A percentile compares a stretch with the other conserved stretches of the same genome.
Conservation (phyloP, 371 early-diverging fungal species). For the Apophysomyces sp. region DNA sequence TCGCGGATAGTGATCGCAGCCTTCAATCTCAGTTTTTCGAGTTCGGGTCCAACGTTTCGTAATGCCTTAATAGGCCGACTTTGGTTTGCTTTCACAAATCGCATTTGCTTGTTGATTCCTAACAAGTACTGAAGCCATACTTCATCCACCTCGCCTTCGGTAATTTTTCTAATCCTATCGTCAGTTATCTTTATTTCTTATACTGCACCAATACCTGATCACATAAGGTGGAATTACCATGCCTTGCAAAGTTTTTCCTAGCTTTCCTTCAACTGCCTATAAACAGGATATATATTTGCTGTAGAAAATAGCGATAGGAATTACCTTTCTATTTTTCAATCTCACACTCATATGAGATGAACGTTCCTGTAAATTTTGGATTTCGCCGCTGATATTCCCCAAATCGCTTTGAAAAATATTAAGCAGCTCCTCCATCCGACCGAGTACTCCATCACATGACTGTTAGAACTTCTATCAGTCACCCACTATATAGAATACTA, state of each 20-base stretch:
- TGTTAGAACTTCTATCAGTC: slow-evolving; percentile 7
- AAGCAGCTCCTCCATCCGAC: slow-evolving; percentile 84
- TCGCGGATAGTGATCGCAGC: slow-evolving; percentile 84
- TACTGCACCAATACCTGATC: slow-evolving; percentile 58
- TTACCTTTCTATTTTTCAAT: slow-evolving; percentile 80
- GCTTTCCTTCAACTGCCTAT: slow-evolving; percentile 64
- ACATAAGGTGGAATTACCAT: slow-evolving; percentile 80
- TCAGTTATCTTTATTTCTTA: slow-evolving; percentile 1
- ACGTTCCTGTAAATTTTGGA: slow-evolving; percentile 79
- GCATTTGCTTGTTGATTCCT: slow-evolving; percentile 84
- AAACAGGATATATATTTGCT: neutral
- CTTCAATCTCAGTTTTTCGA: slow-evolving; percentile 82
- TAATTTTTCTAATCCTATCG: slow-evolving; percentile 60
- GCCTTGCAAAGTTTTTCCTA: slow-evolving; percentile 76
- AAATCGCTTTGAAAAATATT: slow-evolving; percentile 83
- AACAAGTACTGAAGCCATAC: slow-evolving; percentile 76
- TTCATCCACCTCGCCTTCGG: slow-evolving; percentile 88
- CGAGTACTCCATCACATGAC: slow-evolving; percentile 80
- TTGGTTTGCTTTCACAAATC: slow-evolving; percentile 69
- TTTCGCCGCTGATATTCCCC: slow-evolving; percentile 86
- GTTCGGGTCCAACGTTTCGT: slow-evolving; percentile 85
- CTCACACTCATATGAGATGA: slow-evolving; percentile 78
- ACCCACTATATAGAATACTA: neutral
- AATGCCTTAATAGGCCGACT: slow-evolving; percentile 65
- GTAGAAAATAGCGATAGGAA: neutral